Evolutionary conservation across 139 green algal genomes (phyloP).

Genomic region (Chlorella sorokiniana): DNA sequence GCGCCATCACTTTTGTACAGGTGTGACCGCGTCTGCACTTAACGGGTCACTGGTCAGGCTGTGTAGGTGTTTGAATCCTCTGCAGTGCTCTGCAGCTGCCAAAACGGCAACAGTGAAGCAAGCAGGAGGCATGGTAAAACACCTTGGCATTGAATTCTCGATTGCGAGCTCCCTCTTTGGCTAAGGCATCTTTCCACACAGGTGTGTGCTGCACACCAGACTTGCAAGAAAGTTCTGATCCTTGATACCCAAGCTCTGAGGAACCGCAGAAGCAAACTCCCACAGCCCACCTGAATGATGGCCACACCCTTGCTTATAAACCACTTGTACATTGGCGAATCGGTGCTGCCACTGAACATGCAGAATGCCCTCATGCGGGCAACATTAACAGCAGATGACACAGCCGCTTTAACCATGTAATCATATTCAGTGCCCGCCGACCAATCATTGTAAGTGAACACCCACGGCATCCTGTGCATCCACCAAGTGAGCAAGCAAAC

Average conservation of each 20-base stretch:
- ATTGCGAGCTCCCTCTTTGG: slow-evolving; percentile 1
- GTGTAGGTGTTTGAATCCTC: no score
- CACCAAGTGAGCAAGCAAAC: not conserved
- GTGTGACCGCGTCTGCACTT: not conserved
- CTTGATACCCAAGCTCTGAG: no score
- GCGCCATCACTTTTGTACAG: slow-evolving; percentile 9
- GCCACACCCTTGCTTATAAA: not conserved
- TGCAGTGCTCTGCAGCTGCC: no score
- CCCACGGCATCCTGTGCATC: slow-evolving; percentile 10
- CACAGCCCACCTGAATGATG: slow-evolving; percentile 22
- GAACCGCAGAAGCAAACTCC: no score
- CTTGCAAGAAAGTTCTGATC: no score
- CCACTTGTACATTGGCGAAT: not conserved
- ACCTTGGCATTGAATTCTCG: not conserved
- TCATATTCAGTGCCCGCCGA: slow-evolving; percentile 22
- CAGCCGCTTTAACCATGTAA: slow-evolving; percentile 17
- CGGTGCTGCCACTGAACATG: slow-evolving; percentile 7
- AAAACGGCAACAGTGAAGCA: no score
- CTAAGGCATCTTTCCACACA: not conserved
- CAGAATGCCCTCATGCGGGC: slow-evolving; percentile 22
- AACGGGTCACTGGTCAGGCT: no score
- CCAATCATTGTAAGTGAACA: slow-evolving; percentile 28
- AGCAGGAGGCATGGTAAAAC: no score
- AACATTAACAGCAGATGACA: not conserved
- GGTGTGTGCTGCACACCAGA: slow-evolving; percentile 2